Evolutionary conservation across 345 rosid species (phyloP), one percentile per base, ranked within the genome.

Genomic region (Eucalyptus victrix): DNA sequence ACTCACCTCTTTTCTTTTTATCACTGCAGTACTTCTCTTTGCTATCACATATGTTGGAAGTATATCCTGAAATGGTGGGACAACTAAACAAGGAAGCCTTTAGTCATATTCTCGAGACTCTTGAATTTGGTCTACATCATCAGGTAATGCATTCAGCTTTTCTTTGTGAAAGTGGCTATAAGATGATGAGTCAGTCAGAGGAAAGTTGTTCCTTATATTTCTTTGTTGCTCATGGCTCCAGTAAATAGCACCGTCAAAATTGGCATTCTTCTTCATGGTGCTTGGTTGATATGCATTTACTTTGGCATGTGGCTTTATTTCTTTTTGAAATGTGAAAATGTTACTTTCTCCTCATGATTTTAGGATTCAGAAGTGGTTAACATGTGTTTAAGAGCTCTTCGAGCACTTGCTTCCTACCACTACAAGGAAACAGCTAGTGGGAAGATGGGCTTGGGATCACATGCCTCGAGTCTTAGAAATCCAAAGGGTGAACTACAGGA

Each of bases 31-130:
- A 97, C 91, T 97, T 97, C 92, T 93, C 96, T 5, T 92, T 97
- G 90, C 88, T 98, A 86, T 98, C 99, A 50, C 99, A 98, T 90
- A 92, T 98, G 95, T 89, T 98, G 91, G 99, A 97, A 94, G 99
- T 98, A 32, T 98, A 98, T 91, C 99, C 99, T 9, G 99, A 97
- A 92, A 95, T 96, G 89, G 94, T 97, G 62, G 96, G 96, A 45
- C 97, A 93, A 88, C 93, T 97, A 90, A 94, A 94, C 86, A 90
- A 90, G 86, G 97, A 97, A 60, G 97, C 98, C 91, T 96, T 98
- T 91, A 91, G 90, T 87, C 98, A 96, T 91, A 94, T 98, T 34
- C 94, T 98, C 53, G 94, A 96, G 89, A 96, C 99, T 86, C 96
- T 97, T 21, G 98, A 96, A 88, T 95, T 95, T 87, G 99, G 99